Evolutionary conservation across 306 rosid species (phyloP), one percentile per base, ranked within the genome.

Genomic region (Hippophae tibetana): DNA sequence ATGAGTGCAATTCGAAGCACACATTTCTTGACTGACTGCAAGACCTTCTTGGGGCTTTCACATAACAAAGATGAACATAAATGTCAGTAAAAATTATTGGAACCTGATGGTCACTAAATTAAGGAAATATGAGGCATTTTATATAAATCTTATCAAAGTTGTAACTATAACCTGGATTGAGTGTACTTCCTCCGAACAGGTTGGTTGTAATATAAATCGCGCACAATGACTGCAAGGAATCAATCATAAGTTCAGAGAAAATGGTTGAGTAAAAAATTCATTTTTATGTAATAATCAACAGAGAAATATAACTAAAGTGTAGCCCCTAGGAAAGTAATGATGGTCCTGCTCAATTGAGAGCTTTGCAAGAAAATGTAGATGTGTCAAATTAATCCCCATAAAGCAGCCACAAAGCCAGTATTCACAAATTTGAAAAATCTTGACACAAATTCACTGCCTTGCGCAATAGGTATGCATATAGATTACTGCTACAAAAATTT

Each of bases 131-230:
- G 67, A 13, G 14, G 47, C 64, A 26, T 18, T 41, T 61, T 9
- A 56, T 43, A 43, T 38, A 13, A 60, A 38, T 13, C 57, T 25
- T 31, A 31, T 31, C 4, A 31, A 31, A 31, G 5, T 52, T 47
- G 46, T 54, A 76, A 74, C 58, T 26, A 67, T 68, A 65, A 92
- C 99, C 99, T 92, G 73, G 88, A 85, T 63, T 82, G 93, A 57
- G 80, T 83, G 70, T 69, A 70, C 60, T 85, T 88, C 81, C 95
- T 88, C 73, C 96, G 84, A 78, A 88, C 93, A 43, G 96, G 99
- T 77, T 92, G 99, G 74, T 88, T 92, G 86, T 92, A 88, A 74
- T 85, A 92, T 71, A 88, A 73, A 77, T 92, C 99, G 40, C 86
- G 92, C 59, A 84, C 95, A 75, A 74, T 65, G 72, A 85, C 99